Evolutionary conservation across 768 basidiomycete genomes (phyloP), one percentile per base, ranked within the genome.

Genomic region (Auricularia auricula-judae): DNA sequence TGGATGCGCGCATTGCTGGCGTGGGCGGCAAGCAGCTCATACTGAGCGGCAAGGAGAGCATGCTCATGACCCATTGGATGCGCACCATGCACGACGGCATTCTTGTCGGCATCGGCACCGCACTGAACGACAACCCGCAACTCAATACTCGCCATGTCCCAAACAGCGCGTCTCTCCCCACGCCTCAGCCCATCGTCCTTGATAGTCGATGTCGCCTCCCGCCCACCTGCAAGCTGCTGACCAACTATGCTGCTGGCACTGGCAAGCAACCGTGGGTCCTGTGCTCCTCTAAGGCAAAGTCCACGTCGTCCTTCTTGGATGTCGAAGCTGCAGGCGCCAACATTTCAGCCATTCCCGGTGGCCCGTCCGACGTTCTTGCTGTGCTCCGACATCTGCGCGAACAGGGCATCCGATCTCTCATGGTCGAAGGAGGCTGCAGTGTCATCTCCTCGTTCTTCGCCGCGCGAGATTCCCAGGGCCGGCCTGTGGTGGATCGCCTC

Each of bases 61-160:
- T 95, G 86, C 67, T 83, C 51, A 92, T 99, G 88, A 98, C 96
- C 11, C 96, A 98, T 74, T 90, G 91, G 94, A 85, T 98, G 84
- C 80, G 96, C 67, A 81, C 91, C 0, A 84, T 92, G 81, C 96
- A 98, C 75, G 92, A 97, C 70, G 93, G 83, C 8, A 98, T 99
- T 66, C 76, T 99, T 14, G 81, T 99, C 54, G 96, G 96, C 2
- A 84, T 94, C 43, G 91, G 89, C 7, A 98, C 96, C 0, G 86
- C 91, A 23, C 75, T 93, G 56, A 91, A 93, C 66, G 96, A 99
- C 70, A 82, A 99, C 72, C 96, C 96, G 3, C 90, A 97, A 71
- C 79, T 99, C n/a, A 96, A 95, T 69, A 85, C 77, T 75, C 67
- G 77, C 18, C 39, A 63, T 29, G 44, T 51, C 14, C 74, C 64